Base-by-base conservation (phyloP, 2,329 filamentous ascomycete species). In the Ampelomyces quisqualis region DNA sequence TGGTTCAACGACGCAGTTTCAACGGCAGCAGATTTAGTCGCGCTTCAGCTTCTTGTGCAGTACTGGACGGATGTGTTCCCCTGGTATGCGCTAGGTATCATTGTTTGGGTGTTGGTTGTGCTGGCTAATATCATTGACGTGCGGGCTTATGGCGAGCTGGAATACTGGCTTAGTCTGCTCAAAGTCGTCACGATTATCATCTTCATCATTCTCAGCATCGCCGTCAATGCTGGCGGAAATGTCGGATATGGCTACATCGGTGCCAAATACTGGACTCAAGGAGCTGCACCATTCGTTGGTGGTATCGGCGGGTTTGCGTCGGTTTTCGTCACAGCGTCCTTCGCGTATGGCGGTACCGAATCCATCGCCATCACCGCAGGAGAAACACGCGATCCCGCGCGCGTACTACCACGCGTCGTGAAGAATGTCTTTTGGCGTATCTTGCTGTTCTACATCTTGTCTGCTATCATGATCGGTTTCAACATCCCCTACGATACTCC, bases 341-440 rank as follows among this genome's bases (percentile, higher is more conserved):
- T 89, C 57, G 54, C 85, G 36, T 89, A 88, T 58, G 79, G 83
- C 5, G 86, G 86, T 8, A 89, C 85, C 1, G 86, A 90, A 62
- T 75, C 88, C 8, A 84, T 89, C 34, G 86, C 86, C 38, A 78
- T 90, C 10, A 85, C 86, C 3, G 86, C 86, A 2, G 86, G 86
- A 21, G 86, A 90, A 65, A 86, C 86, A 1, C 81, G 78, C n/a
- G 88, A 89, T 59, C 86, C 86, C 3, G 78, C 85, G 43, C 88
- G 93, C 63, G 87, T 85, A 1, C 76, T 96, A 0, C 90, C 90
- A 0, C 89, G 83, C 0, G 90, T 90, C 9, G 82, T 94, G 58
- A 95, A 94, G 71, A 90, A 95, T 66, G 89, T 95, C 15, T 95
- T 95, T 69, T 73, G 71, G 71, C 69, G 71, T 27, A 71, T 74